These are phyloP conservation scores for Pichia eremophila DNA, from an alignment of 805 yeast species.

Conservation along the genomic window DNA sequence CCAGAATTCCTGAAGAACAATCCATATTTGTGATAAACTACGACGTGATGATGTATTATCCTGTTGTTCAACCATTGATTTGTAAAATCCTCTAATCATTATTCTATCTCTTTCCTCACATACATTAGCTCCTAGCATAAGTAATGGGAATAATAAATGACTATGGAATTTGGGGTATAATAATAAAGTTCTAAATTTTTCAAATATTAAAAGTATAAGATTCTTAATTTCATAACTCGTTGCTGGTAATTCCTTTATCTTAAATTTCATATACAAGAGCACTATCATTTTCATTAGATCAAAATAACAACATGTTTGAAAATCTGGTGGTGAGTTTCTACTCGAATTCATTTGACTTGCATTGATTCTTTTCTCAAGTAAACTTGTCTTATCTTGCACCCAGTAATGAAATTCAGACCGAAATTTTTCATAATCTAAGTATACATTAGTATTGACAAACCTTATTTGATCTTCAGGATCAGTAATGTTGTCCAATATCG, in stretches of 20 bases:
- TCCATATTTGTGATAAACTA: constrained; percentile 15
- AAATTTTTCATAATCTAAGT: constrained; percentile 12
- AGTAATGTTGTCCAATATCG: constrained; percentile 1
- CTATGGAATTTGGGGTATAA: constrained; percentile 7
- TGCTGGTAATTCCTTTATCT: constrained; percentile 15
- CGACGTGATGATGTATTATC: background rate
- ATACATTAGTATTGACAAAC: constrained; percentile 8
- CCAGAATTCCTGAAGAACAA: constrained; percentile 19
- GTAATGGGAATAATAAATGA: constrained; percentile 16
- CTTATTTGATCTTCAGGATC: constrained; percentile 5
- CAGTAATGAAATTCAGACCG: constrained; percentile 18
- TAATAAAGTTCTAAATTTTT: constrained; percentile 11
- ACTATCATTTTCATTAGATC: constrained; percentile 16
- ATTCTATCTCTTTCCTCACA: constrained; percentile 19
- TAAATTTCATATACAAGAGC: constrained; percentile 13
- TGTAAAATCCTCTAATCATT: constrained; percentile 14
- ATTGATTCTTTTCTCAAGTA: constrained; percentile 9
- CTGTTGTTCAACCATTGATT: background rate
- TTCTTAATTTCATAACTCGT: constrained; percentile 17
- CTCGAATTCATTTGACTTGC: constrained; percentile 9
- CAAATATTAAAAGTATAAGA: constrained; percentile 13
- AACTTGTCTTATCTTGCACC: constrained; percentile 13
- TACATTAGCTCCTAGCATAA: constrained; percentile 20
- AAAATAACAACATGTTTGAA: constrained; percentile 12
- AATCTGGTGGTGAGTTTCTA: background rate